These are phyloP conservation scores for Colletotrichum sp. DNA, from an alignment of 2,329 filamentous ascomycete genomes.

Conservation along the genomic window DNA sequence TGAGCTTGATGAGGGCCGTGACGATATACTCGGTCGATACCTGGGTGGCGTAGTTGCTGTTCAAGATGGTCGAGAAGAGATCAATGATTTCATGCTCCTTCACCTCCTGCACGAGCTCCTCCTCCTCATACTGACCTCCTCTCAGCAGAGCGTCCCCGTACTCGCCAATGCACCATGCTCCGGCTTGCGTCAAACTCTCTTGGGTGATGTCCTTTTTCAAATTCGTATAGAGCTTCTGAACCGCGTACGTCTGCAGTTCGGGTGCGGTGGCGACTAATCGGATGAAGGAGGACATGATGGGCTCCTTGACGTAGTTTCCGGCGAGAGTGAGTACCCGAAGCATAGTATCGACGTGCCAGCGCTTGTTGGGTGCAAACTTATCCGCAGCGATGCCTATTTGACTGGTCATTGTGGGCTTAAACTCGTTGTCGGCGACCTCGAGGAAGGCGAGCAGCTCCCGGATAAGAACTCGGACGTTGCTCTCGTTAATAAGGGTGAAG, in stretches of 20 bases:
- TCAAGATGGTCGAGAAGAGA: slow-evolving; percentile 88
- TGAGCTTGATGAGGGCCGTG: slow-evolving; percentile 93
- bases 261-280: slow-evolving; percentile 93
- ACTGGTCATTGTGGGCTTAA: slow-evolving; percentile 97
- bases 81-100: slow-evolving; percentile 91
- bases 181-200: slow-evolving; percentile 91
- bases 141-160: slow-evolving; percentile 90
- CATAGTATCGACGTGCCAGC: slow-evolving; percentile 99
- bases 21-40: slow-evolving; percentile 95
- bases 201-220: slow-evolving; percentile 97
- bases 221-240: slow-evolving; percentile 90
- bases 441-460: slow-evolving; percentile 93
- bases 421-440: slow-evolving; percentile 97
- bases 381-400: slow-evolving; percentile 98
- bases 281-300: slow-evolving; percentile 95
- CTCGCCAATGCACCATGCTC: slow-evolving; percentile 97
- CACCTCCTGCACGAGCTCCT: slow-evolving; percentile 81
- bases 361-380: slow-evolving; percentile 93
- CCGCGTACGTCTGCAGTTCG: slow-evolving; percentile 94
- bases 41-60: slow-evolving; percentile 92
- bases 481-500: slow-evolving; percentile 97
- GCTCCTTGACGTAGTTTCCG: slow-evolving; percentile 97
- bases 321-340: slow-evolving; percentile 90
- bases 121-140: slow-evolving; percentile 92
- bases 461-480: slow-evolving; percentile 92